Base-by-base conservation (phyloP, 331 rosid species). In the Rhamnella rubrinervis region DNA sequence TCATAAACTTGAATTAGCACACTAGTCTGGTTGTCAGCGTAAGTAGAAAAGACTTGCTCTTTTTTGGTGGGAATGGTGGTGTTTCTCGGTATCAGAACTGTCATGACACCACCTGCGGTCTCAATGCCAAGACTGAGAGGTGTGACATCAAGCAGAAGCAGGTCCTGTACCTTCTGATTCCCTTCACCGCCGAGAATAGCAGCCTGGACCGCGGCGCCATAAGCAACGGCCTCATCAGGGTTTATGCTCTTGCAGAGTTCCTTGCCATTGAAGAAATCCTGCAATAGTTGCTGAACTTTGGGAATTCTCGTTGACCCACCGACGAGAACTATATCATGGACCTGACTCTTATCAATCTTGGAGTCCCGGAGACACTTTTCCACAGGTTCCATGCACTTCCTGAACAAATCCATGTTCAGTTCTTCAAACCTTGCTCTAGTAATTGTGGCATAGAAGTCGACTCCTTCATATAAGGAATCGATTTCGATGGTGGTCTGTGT, bases 281-380 rank as follows among this genome's bases (percentile, higher is more conserved):
- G 85, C 75, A 84, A 18, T 0, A 84, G 75, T 18, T 78, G 85
- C 70, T 84, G 85, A 11, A 84, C 88, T 78, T 81, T 84, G 0
- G 88, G 88, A 20, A 84, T 84, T 41, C 88, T 75, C 0, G 88
- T 84, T 25, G 88, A 84, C 6, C 88, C 88, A 21, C 88, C 88
- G 50, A 84, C 88, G 1, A 84, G 73, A 51, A 84, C 88, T 25
- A 84, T 75, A 5, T 84, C 86, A 52, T 84, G 73, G 26, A 84
- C 88, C 0, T 63, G 80, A 25, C 84, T 76, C 88, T 84, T 84
- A 23, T 84, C 88, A 1, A 81, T 75, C 55, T 84, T 84, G 0
- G 86, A 72, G 41, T 81, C 88, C 39, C 84, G 53, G 5, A 84
- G 56, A 72, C 88, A 84, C 20, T 84, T 84, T 74, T 84, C 88